Percentiles rank a stretch among this genome's conserved stretches.
Conservation (phyloP, 2,329 filamentous ascomycete species). For the Penicillium paneum region DNA sequence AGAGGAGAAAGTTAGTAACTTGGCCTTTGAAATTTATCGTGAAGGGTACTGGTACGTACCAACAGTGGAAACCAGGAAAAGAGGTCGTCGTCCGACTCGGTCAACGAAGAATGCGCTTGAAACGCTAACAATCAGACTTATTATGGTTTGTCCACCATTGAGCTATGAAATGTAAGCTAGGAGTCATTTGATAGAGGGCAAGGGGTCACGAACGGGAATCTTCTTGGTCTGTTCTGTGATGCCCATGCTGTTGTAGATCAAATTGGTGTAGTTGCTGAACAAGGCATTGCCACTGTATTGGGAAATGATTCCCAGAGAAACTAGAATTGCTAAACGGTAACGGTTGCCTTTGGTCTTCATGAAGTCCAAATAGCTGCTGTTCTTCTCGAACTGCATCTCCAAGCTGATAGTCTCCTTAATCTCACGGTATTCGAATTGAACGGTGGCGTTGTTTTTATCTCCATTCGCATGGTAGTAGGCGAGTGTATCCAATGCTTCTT, state of each 20-base stretch:
- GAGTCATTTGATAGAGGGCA: background rate
- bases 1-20: background rate
- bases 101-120: conserved; percentile 56
- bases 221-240: conserved; percentile 58
- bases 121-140: conserved; percentile 59
- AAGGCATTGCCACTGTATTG: conserved; percentile 67
- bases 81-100: conserved; percentile 54
- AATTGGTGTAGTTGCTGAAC: conserved; percentile 65
- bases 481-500: conserved; percentile 60
- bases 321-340: conserved; percentile 59
- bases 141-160: conserved; percentile 57
- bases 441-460: conserved; percentile 56
- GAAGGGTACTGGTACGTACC: conserved; percentile 14
- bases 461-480: conserved; percentile 64
- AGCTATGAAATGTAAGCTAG: conserved; percentile 35
- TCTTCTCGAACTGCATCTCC: conserved; percentile 51
- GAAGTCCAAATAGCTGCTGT: conserved; percentile 59
- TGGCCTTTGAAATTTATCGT: no score
- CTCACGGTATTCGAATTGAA: conserved; percentile 65
- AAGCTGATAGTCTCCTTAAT: conserved; percentile 62
- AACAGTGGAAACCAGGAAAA: conserved; percentile 49
- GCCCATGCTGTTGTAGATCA: conserved; percentile 60
- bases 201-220: conserved; percentile 45
- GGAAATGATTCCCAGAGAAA: conserved; percentile 64
- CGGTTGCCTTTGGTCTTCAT: conserved; percentile 62